Evolutionary conservation across 306 rosid genomes (phyloP), one percentile per base, ranked within the genome.

Genomic region (Medicago ruthenica): DNA sequence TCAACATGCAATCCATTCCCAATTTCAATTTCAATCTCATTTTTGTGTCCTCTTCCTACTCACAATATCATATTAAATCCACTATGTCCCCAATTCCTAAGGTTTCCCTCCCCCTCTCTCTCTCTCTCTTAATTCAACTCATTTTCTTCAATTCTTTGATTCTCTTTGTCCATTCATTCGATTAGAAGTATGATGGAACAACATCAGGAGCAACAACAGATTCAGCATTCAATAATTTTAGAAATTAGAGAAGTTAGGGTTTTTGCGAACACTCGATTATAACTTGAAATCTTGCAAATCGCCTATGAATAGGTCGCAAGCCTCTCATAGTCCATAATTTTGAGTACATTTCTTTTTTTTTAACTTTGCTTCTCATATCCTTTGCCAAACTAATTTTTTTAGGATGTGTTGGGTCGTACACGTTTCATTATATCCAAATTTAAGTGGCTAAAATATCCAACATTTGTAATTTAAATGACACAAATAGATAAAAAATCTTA

Each of bases 31-130:
- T 24, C 27, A 24, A 24, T 24, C 2, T 24, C 27, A 24, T 24
- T 24, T 24, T 62, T 64, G 78, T 74, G 85, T 84, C 42, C 9
- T 39, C 84, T 13, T 83, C 70, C 70, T 82, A 77, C 67, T 73
- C 57, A 75, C 81, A 76, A 69, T 15, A 16, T 58, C 64, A 59
- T 16, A 59, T 59, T 62, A 74, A 20, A 81, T 78, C 85, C 74
- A 81, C 85, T 83, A 75, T 85, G 85, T 83, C 71, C 31, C 45
- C 73, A 72, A 55, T 83, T 69, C 55, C 75, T 89, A 91, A 94
- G 94, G 97, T 87, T 91, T 86, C 16, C 31, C 16, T 65, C 24
- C 1, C 44, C 17, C 64, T 57, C 44, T 86, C 16, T 22, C 16
- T 65, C 24, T 3, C 44, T 24, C 64, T 57, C 44, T 40, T 2